Evolutionary conservation across 257 asterid genomes (phyloP).

Genomic region (Henckelia pumila): DNA sequence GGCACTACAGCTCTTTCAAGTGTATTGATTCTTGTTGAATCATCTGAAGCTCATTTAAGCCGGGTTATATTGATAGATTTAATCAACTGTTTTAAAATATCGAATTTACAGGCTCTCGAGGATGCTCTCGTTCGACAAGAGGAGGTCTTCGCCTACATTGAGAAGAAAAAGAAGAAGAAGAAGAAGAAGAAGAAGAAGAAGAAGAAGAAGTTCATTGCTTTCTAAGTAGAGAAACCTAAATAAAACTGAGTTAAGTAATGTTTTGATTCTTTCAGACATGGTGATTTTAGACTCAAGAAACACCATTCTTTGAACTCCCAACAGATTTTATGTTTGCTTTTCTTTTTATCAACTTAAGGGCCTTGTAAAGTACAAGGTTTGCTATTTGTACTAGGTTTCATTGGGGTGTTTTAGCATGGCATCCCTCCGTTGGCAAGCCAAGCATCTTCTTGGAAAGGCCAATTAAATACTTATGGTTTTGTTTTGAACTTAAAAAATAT

Average conservation of each 20-base stretch:
- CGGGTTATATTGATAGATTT: neutral
- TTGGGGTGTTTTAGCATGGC: conserved; percentile 17
- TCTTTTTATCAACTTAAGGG: neutral
- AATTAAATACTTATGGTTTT: conserved; percentile 23
- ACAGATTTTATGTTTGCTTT: conserved; percentile 27
- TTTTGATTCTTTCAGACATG: conserved; percentile 14
- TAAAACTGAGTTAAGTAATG: conserved; percentile 1
- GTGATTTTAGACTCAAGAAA: conserved; percentile 21
- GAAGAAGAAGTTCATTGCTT: conserved; percentile 63
- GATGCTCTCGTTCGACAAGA: conserved; percentile 65
- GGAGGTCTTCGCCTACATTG: conserved; percentile 65
- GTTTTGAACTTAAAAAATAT: conserved; percentile 16
- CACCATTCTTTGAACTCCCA: conserved; percentile 25
- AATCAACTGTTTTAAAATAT: neutral
- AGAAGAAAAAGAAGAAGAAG: conserved; percentile 89
- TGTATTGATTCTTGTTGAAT: neutral
- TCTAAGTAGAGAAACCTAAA: conserved; percentile 33
- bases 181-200: too few species aligned
- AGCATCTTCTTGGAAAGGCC: conserved; percentile 18
- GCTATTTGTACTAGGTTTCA: conserved; percentile 24
- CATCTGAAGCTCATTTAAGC: neutral
- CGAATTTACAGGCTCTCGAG: conserved; percentile 60
- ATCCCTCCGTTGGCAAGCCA: conserved; percentile 23
- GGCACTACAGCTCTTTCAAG: neutral
- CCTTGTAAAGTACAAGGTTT: conserved; percentile 22